Evolutionary conservation across 1,284 basidiomycete genomes (phyloP).

Genomic region (Meripilus lineatus): DNA sequence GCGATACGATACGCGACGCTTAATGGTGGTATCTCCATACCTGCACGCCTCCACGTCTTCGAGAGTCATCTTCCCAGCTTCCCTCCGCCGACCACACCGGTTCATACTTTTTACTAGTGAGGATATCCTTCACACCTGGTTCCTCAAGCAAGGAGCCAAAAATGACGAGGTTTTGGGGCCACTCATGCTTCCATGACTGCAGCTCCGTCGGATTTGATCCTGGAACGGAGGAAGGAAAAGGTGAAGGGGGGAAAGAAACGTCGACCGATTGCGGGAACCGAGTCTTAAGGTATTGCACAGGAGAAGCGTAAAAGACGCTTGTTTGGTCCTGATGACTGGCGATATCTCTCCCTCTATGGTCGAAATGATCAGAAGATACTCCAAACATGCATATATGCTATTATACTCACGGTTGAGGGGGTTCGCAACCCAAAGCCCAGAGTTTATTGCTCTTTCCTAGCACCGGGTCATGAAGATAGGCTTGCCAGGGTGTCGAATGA

Average conservation of each 20-base stretch:
- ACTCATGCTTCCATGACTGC: slow-evolving; percentile 57
- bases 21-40: slow-evolving; percentile 32
- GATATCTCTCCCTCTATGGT: slow-evolving; percentile 43
- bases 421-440: slow-evolving; percentile 91
- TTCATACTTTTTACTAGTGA: slow-evolving; percentile 59
- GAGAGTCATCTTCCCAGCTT: slow-evolving; percentile 78
- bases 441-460: slow-evolving; percentile 46
- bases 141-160: slow-evolving; percentile 70
- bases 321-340: slow-evolving; percentile 77
- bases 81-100: slow-evolving; percentile 65
- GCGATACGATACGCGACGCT: too few species aligned
- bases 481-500: slow-evolving; percentile 95
- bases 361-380: slow-evolving; percentile 10
- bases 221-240: slow-evolving; percentile 52
- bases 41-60: slow-evolving; percentile 73
- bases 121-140: slow-evolving; percentile 42
- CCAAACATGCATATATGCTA: slow-evolving; percentile 7
- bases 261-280: slow-evolving; percentile 68
- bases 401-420: slow-evolving; percentile 67
- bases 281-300: slow-evolving; percentile 56
- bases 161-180: slow-evolving; percentile 78
- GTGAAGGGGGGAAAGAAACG: slow-evolving; percentile 59
- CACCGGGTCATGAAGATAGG: slow-evolving; percentile 75
- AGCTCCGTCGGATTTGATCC: slow-evolving; percentile 27
- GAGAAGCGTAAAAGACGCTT: slow-evolving; percentile 77